Percentiles rank a stretch among this genome's conserved stretches.
phyloP scores from a whole-genome alignment of 2,329 filamentous ascomycete species.

The Fusarium caatingaense region DNA sequence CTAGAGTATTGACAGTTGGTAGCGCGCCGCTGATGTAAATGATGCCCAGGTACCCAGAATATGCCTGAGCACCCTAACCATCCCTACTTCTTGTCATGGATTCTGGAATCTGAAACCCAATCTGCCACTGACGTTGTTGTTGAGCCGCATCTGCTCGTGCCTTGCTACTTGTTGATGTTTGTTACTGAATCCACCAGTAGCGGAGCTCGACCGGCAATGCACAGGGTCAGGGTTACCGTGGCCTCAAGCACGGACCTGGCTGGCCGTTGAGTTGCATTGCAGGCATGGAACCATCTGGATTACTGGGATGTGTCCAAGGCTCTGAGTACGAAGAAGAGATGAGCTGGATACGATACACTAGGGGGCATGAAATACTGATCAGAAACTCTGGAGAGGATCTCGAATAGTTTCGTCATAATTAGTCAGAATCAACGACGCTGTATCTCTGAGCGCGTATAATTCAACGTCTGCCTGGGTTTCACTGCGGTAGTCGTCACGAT shows the following conservation, averaged over 20 bases:
- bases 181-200: slow-evolving; percentile 30
- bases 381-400: neutral
- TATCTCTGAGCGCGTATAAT: neutral
- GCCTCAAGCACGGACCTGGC: slow-evolving; percentile 24
- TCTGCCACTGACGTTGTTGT: slow-evolving; percentile 35
- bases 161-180: slow-evolving; percentile 5
- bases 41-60: neutral
- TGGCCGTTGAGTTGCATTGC: slow-evolving; percentile 20
- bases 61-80: neutral
- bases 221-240: slow-evolving; percentile 27
- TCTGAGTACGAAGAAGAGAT: slow-evolving; percentile 1
- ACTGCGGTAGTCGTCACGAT: neutral
- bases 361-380: neutral
- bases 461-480: neutral
- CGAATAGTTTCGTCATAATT: neutral
- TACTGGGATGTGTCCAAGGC: slow-evolving; percentile 16
- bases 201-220: slow-evolving; percentile 30
- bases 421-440: neutral
- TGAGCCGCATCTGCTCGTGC: slow-evolving; percentile 33
- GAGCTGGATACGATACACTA: slow-evolving; percentile 8
- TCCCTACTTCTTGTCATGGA: neutral
- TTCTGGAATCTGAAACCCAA: slow-evolving; percentile 18
- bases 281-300: slow-evolving; percentile 35
- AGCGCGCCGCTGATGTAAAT: slow-evolving; percentile 17
- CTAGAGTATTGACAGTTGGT: neutral